Evolutionary conservation across 345 rosid genomes (phyloP).

Genomic region (Anastatica hierochuntica): DNA sequence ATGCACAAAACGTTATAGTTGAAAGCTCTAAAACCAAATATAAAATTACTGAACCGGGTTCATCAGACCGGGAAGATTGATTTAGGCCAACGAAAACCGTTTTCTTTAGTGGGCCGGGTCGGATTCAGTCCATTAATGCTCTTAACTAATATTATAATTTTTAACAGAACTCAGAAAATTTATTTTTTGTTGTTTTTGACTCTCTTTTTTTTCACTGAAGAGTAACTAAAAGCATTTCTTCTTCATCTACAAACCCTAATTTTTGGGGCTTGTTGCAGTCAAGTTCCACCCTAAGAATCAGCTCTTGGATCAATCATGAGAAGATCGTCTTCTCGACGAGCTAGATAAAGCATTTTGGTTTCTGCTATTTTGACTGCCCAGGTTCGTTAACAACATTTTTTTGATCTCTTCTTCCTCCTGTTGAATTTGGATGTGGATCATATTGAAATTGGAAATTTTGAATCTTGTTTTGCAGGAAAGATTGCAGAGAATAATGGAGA

Average conservation of each 20-base stretch:
- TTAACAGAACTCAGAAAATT: no score
- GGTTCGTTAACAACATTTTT: neutral
- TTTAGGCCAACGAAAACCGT: no score
- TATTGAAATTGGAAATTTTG: neutral
- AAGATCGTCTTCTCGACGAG: neutral
- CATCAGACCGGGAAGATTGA: no score
- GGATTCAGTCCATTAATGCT: no score
- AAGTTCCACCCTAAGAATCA: conserved; percentile 4
- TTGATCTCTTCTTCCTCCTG: neutral
- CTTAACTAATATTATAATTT: no score
- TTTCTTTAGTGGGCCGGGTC: no score
- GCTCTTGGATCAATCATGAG: conserved; percentile 2
- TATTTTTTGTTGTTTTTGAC: no score
- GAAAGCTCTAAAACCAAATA: no score
- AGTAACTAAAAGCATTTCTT: no score
- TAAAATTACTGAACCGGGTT: no score
- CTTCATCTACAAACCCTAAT: conserved; percentile 18
- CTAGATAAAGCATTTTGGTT: neutral
- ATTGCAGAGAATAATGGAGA: conserved; percentile 37
- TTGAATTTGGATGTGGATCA: neutral
- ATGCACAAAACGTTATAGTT: no score
- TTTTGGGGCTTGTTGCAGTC: neutral
- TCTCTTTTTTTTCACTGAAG: neutral
- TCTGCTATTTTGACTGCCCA: neutral
- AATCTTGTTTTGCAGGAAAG: conserved; percentile 1